Evolutionary conservation across 148 eudicot genomes (phyloP).

Genomic region (Rheum nobile): DNA sequence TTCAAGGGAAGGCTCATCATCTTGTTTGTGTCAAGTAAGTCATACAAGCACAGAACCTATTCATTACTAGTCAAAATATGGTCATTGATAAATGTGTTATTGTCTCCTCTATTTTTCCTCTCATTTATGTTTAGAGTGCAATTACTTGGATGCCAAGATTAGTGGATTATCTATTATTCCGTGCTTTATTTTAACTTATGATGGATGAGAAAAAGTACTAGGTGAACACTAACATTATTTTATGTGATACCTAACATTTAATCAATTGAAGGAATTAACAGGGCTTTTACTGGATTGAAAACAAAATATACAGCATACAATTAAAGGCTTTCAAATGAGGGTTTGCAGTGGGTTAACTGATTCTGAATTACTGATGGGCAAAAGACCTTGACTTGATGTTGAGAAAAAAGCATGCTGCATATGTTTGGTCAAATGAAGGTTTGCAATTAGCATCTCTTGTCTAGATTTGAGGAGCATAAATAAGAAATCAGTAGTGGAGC

Average conservation of each 20-base stretch:
- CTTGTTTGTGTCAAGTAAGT: constrained; percentile 5
- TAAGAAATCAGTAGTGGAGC: background rate
- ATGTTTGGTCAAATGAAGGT: background rate
- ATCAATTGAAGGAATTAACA: background rate
- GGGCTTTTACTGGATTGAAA: background rate
- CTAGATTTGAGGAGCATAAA: background rate
- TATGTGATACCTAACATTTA: background rate
- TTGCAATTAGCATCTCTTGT: background rate
- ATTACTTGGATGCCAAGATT: constrained; percentile 5
- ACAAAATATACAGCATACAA: background rate
- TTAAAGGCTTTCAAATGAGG: background rate
- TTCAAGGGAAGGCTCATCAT: constrained; percentile 1
- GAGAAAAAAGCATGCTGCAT: background rate
- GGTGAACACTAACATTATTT: background rate
- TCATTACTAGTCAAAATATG: background rate
- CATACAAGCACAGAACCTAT: background rate
- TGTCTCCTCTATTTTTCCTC: background rate
- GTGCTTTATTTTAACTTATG: background rate
- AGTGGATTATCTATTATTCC: background rate
- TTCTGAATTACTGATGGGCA: background rate
- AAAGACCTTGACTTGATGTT: background rate
- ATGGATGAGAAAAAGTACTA: background rate
- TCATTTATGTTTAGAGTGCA: background rate
- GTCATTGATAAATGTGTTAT: background rate
- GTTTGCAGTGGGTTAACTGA: background rate